phyloP scores from a whole-genome alignment of 257 asterid genomes.

The Petunia secreta region DNA sequence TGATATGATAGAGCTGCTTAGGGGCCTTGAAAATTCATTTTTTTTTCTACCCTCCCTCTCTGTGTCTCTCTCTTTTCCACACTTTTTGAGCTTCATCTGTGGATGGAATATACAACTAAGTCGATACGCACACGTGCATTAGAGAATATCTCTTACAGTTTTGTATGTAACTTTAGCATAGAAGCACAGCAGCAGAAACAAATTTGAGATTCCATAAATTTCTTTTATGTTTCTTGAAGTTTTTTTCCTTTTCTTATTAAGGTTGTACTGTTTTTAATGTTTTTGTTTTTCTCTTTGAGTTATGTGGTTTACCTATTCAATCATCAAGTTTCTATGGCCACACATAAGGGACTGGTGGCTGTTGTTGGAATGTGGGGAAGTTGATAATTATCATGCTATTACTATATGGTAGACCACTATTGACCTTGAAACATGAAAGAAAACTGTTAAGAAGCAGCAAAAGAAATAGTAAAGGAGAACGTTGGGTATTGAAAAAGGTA shows the following conservation, averaged over 20 bases:
- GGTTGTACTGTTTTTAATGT: neutral
- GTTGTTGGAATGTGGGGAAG: neutral
- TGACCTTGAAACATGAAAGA: conserved; percentile 9
- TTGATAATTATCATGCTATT: conserved; percentile 3
- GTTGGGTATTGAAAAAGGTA: neutral
- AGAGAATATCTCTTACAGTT: neutral
- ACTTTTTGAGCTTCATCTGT: neutral
- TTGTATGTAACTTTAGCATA: conserved; percentile 1
- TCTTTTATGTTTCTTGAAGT: neutral
- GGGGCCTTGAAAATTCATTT: conserved; percentile 12
- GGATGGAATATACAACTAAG: neutral
- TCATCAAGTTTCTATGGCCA: neutral
- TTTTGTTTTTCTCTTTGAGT: neutral
- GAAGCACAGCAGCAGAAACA: neutral
- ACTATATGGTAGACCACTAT: neutral
- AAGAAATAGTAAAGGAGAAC: neutral
- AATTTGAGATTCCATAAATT: conserved; percentile 9
- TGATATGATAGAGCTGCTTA: conserved; percentile 19
- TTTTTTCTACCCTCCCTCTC: neutral
- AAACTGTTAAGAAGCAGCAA: neutral
- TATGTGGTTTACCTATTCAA: neutral
- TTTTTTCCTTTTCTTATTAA: neutral
- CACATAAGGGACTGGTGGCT: neutral
- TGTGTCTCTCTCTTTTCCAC: neutral
- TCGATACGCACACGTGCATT: neutral